Base-by-base conservation (phyloP, 345 rosid species). In the Citrus maxima region DNA sequence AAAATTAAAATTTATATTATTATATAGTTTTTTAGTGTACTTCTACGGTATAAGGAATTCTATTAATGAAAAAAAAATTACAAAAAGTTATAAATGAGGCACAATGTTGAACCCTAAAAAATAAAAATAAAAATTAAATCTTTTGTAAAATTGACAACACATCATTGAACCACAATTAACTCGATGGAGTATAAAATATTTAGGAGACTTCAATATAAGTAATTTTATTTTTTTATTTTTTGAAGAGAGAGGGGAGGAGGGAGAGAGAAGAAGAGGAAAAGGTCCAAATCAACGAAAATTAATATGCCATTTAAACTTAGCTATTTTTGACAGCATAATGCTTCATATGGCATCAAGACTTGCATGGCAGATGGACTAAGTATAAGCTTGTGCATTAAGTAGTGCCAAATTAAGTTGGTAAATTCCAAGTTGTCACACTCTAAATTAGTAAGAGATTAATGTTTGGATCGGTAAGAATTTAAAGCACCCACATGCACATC, bases 371-470 rank as follows among this genome's bases (percentile, higher is more conserved):
- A 55, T 55, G 56, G 24, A 18, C 37, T 55, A 7, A 9, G 25
- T n/a, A 67, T 54, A 22, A 2, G 21, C 6, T 24, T 67, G 58
- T 37, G n/a, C 38, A 35, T 55, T 42, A 51, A 55, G 62, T n/a
- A 38, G 51, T 67, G 25, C 37, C 79, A 76, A 67, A 35, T 25
- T 24, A 77, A 64, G 69, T 82, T 67, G 84, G 80, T 66, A 67
- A 67, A 51, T 55, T 74, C 80, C 54, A 79, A 74, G 82, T 61
- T 73, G 80, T 79, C 80, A 67, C 32, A 55, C 76, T 72, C 74
- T 66, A 56, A 73, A 64, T 72, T 55, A 46, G 75, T 28, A 77
- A 74, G 16, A 62, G 67, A 67, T 38, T 60, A 46, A 68, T 78
- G 73, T 37, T 49, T 24, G 5, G 25, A 71, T 78, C 42, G 46